A percentile compares a stretch with the other conserved stretches of the same genome.
Evolutionary conservation across 75 land plant genomes (phyloP).

Genomic region (Cupressus sempervirens): DNA sequence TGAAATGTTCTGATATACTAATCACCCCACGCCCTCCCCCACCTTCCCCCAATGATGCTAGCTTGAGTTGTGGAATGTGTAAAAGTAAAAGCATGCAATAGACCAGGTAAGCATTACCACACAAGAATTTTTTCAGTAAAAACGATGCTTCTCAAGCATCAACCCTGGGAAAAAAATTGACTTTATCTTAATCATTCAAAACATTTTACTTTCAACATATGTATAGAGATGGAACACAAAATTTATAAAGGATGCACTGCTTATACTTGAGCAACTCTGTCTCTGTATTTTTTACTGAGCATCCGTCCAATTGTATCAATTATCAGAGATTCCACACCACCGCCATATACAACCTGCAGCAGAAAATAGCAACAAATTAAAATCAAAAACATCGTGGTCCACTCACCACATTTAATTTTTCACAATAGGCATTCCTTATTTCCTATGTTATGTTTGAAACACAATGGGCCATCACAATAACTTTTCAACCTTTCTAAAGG

Average conservation of each 20-base stretch:
- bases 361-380: background rate
- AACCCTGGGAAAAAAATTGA: background rate
- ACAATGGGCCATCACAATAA: background rate
- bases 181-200: background rate
- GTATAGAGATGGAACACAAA: constrained; percentile 13
- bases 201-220: background rate
- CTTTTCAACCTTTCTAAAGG: background rate
- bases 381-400: too few relatives aligned
- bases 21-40: too few relatives aligned
- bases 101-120: background rate
- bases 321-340: constrained; percentile 68
- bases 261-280: constrained; percentile 78
- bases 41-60: background rate
- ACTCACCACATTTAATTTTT: background rate
- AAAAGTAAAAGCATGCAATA: background rate
- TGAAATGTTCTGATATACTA: too few relatives aligned
- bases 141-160: background rate
- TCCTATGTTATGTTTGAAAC: background rate
- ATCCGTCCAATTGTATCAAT: constrained; percentile 81
- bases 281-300: constrained; percentile 67
- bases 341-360: constrained; percentile 60
- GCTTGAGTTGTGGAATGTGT: background rate
- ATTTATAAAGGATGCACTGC: background rate
- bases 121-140: background rate
- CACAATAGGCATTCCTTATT: background rate